A percentile compares a stretch with the other conserved stretches of the same genome.
These are phyloP conservation scores for Xylaria curta DNA, from an alignment of 495 filamentous ascomycete genomes.

Conservation along the genomic window DNA sequence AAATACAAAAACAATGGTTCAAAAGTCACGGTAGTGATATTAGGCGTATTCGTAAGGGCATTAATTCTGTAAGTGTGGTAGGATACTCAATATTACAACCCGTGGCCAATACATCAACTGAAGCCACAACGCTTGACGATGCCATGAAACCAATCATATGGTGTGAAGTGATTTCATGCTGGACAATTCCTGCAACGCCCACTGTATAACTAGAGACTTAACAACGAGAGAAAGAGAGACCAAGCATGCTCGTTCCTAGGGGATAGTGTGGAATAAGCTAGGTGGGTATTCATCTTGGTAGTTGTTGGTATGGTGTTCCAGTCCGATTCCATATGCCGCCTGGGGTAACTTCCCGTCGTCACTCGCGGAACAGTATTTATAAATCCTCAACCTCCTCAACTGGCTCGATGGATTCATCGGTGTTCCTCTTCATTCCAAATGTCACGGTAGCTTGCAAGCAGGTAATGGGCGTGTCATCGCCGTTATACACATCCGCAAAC, in stretches of 20 bases:
- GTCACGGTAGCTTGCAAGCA: constrained; percentile 75
- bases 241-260: not conserved
- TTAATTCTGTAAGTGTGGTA: not conserved
- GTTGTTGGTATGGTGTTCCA: not conserved
- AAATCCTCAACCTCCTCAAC: constrained; percentile 21
- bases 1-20: not conserved
- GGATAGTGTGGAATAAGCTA: not conserved
- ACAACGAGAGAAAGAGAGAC: not conserved
- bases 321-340: constrained; percentile 17
- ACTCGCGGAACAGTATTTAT: constrained; percentile 17
- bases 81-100: constrained; percentile 7
- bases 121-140: constrained; percentile 6
- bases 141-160: not conserved
- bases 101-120: not conserved
- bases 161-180: not conserved
- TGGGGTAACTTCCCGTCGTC: constrained; percentile 15
- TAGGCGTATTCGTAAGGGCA: not conserved
- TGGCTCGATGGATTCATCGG: constrained; percentile 5
- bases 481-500: constrained; percentile 78
- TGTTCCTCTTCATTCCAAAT: constrained; percentile 51
- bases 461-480: constrained; percentile 72
- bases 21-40: not conserved
- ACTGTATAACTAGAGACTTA: not conserved
- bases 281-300: not conserved
- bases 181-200: constrained; percentile 1